Percentiles rank a stretch among this genome's conserved stretches.
Conservation (phyloP, 768 basidiomycete species). For the Boletus tomentosulus region DNA sequence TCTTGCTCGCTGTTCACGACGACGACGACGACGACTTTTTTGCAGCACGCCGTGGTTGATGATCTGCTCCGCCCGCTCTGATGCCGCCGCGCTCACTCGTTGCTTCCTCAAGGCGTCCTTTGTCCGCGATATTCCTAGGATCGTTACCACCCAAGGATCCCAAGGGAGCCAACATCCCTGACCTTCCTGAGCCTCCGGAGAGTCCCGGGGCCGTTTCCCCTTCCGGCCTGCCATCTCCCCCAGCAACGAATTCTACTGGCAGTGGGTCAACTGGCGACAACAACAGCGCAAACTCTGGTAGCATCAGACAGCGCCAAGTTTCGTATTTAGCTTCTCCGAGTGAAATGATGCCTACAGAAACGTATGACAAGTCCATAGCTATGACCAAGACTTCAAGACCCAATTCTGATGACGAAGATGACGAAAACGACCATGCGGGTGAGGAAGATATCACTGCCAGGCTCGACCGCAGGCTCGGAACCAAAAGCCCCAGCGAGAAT, state of each 20-base stretch:
- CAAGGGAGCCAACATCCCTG: slow-evolving; percentile 45
- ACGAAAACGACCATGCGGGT: slow-evolving; percentile 45
- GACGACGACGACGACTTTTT: slow-evolving; percentile 15
- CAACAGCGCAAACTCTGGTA: slow-evolving; percentile 39
- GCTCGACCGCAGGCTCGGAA: slow-evolving; percentile 36
- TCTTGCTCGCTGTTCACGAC: slow-evolving; percentile 26
- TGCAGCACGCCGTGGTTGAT: slow-evolving; percentile 23
- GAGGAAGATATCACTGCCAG: slow-evolving; percentile 65
- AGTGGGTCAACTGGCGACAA: slow-evolving; percentile 72
- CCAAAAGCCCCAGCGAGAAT: slow-evolving; percentile 48
- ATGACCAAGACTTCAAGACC: slow-evolving; percentile 27
- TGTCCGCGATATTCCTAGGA: slow-evolving; percentile 60
- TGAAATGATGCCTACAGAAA: slow-evolving; percentile 40
- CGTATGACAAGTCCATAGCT: slow-evolving; percentile 33
- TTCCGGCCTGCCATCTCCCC: slow-evolving; percentile 78
- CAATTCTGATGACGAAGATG: slow-evolving; percentile 44
- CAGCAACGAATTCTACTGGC: slow-evolving; percentile 81
- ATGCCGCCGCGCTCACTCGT: slow-evolving; percentile 50
- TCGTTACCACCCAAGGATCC: slow-evolving; percentile 39
- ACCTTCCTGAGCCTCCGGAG: slow-evolving; percentile 64
- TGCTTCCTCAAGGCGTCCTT: slow-evolving; percentile 45
- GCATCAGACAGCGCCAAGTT: slow-evolving; percentile 33
- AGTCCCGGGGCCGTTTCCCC: slow-evolving; percentile 51
- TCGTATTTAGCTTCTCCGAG: slow-evolving; percentile 24
- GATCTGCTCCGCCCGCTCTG: slow-evolving; percentile 24